A percentile compares a stretch with the other conserved stretches of the same genome.
Conservation (phyloP, 192 early-diverging fungal genomes). For the Pilaira anomala region DNA sequence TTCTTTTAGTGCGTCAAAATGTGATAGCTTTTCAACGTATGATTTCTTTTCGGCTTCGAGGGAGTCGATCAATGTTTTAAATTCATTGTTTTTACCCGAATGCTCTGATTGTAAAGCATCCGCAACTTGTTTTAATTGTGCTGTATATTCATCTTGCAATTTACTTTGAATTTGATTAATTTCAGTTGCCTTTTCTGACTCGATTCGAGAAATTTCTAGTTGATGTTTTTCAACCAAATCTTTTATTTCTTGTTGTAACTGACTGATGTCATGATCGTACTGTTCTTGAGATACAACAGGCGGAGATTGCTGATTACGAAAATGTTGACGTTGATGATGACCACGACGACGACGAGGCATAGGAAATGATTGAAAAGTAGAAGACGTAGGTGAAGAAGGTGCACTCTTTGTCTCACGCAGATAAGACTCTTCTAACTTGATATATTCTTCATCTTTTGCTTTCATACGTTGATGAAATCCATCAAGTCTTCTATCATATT, state of each 20-base stretch:
- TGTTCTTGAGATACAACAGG: no score
- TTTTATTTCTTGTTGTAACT: background rate
- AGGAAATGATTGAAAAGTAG: background rate
- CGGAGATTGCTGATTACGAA: background rate
- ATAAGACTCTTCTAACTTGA: background rate
- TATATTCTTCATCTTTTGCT: slow-evolving; percentile 2
- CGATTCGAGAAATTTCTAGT: no score
- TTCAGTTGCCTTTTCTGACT: background rate
- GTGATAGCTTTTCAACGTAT: background rate
- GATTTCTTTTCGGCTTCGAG: background rate
- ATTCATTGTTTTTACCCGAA: background rate
- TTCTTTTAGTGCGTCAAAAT: slow-evolving; percentile 1
- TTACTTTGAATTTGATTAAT: background rate
- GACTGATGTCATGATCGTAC: no score
- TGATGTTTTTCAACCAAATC: background rate
- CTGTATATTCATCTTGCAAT: background rate
- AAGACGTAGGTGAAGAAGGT: slow-evolving; percentile 1
- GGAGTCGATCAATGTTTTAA: background rate
- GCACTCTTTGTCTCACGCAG: background rate
- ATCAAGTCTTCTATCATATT: slow-evolving; percentile 4
- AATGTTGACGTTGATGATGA: no score
- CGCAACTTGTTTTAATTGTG: background rate
- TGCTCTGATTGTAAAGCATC: slow-evolving; percentile 3
- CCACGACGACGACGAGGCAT: no score
- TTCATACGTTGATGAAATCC: slow-evolving; percentile 1